Conservation (phyloP, 2,329 filamentous ascomycete genomes). For the Pseudocercospora fuligena region DNA sequence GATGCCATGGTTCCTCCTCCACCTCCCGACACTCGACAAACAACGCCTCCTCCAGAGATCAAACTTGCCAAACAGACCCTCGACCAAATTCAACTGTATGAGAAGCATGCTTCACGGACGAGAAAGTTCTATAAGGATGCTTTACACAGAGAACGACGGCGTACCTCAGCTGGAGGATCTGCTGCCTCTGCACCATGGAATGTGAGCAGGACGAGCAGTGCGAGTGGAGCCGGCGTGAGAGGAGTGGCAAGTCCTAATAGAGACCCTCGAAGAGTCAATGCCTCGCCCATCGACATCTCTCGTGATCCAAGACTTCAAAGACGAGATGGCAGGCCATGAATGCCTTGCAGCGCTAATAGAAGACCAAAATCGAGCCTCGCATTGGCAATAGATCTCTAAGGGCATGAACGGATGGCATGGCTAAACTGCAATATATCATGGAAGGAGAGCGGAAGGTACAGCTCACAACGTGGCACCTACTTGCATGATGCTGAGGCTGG, state of each 20-base stretch:
- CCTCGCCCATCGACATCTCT: background rate
- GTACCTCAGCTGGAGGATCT: background rate
- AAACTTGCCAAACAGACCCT: conserved; percentile 22
- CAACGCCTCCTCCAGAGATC: conserved; percentile 19
- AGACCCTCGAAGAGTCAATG: background rate
- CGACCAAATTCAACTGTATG: conserved; percentile 28
- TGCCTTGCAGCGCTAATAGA: background rate
- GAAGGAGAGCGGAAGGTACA: background rate
- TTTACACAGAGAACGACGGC: conserved; percentile 12
- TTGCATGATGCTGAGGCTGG: background rate
- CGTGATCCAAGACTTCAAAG: background rate
- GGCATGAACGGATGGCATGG: background rate
- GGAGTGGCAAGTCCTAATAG: background rate
- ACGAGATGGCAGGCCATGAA: background rate
- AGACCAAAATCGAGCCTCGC: background rate
- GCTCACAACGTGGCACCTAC: background rate
- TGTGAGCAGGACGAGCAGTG: conserved; percentile 1
- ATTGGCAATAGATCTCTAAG: too few species aligned
- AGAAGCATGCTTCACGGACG: conserved; percentile 23
- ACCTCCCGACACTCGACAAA: conserved; percentile 20
- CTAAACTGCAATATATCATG: background rate
- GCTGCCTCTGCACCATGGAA: background rate
- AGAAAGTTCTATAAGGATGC: conserved; percentile 29
- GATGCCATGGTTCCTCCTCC: background rate
- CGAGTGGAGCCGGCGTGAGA: background rate